Percentiles rank a stretch among this genome's conserved stretches.
These are phyloP conservation scores for Hymenoscyphus linearis DNA, from an alignment of 2,329 filamentous ascomycete genomes.

Conservation along the genomic window DNA sequence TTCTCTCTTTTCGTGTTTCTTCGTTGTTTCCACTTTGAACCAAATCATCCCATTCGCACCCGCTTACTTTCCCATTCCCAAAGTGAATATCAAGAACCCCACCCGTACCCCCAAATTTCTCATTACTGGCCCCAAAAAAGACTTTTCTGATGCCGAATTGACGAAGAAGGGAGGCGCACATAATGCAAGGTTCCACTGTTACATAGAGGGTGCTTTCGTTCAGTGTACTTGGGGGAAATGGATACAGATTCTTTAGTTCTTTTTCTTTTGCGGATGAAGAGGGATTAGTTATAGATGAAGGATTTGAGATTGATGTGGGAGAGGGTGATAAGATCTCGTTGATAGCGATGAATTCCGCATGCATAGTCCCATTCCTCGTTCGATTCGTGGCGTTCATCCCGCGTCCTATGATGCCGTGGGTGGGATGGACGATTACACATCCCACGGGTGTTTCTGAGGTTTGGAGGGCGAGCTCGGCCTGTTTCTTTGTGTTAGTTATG, in stretches of 20 bases:
- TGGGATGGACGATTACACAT: constrained; percentile 75
- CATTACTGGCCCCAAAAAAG: constrained; percentile 92
- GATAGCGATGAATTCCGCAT: constrained; percentile 92
- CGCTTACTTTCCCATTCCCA: constrained; percentile 18
- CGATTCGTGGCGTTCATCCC: constrained; percentile 98
- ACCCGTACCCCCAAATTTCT: constrained; percentile 93
- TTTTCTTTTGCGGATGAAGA: neutral
- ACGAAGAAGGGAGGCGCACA: constrained; percentile 90
- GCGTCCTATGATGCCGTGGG: constrained; percentile 69
- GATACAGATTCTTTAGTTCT: neutral
- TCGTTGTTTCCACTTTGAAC: neutral
- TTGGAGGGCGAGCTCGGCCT: constrained; percentile 80
- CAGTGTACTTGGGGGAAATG: constrained; percentile 42
- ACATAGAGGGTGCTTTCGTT: constrained; percentile 78
- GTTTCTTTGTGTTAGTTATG: neutral
- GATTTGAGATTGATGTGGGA: constrained; percentile 37
- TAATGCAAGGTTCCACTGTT: constrained; percentile 96
- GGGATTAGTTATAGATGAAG: constrained; percentile 1
- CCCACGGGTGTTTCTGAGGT: constrained; percentile 94
- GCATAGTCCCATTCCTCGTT: constrained; percentile 83
- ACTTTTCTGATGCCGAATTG: constrained; percentile 86
- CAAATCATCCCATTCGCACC: constrained; percentile 31
- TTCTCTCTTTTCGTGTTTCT: constrained; percentile 37
- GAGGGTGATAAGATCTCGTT: constrained; percentile 48
- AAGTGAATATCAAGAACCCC: constrained; percentile 81